Evolutionary conservation across 257 asterid genomes (phyloP).

Genomic region (Osmanthus fragrans): DNA sequence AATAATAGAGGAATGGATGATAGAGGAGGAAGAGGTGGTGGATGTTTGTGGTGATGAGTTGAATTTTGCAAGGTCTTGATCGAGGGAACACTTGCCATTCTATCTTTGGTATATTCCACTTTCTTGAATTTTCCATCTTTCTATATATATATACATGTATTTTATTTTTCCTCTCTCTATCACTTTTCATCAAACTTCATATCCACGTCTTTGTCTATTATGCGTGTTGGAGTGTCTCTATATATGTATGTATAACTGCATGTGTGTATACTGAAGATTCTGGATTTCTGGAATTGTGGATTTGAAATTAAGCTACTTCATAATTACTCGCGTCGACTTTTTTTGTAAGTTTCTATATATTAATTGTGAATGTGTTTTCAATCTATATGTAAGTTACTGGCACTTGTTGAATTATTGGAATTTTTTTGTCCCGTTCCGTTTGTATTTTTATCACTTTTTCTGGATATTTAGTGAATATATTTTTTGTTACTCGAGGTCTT

Average conservation of each 20-base stretch:
- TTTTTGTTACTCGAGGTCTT: too few species aligned
- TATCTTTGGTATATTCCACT: slow-evolving; percentile 58
- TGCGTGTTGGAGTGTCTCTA: slow-evolving; percentile 19
- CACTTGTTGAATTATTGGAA: too few species aligned
- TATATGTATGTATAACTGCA: slow-evolving; percentile 9
- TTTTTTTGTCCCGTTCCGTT: too few species aligned
- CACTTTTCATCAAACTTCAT: slow-evolving; percentile 28
- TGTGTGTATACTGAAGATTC: slow-evolving; percentile 24
- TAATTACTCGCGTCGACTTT: slow-evolving; percentile 62
- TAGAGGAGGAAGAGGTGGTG: slow-evolving; percentile 63
- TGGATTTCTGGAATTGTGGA: slow-evolving; percentile 57
- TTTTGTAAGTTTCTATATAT: slow-evolving; percentile 53
- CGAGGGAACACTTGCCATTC: slow-evolving; percentile 82
- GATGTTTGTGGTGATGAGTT: slow-evolving; percentile 86
- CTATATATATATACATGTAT: neutral
- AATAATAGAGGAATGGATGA: slow-evolving; percentile 60
- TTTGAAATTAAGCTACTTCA: slow-evolving; percentile 44
- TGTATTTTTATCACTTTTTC: too few species aligned
- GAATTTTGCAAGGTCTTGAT: slow-evolving; percentile 89
- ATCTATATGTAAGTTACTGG: too few species aligned
- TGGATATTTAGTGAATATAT: too few species aligned
- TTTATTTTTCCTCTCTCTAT: slow-evolving; percentile 13
- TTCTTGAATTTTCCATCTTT: slow-evolving; percentile 1
- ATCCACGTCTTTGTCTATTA: slow-evolving; percentile 13
- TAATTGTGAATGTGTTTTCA: neutral